Evolutionary conservation across 2,329 filamentous ascomycete genomes (phyloP).

Genomic region (Colletotrichum gigasporum): DNA sequence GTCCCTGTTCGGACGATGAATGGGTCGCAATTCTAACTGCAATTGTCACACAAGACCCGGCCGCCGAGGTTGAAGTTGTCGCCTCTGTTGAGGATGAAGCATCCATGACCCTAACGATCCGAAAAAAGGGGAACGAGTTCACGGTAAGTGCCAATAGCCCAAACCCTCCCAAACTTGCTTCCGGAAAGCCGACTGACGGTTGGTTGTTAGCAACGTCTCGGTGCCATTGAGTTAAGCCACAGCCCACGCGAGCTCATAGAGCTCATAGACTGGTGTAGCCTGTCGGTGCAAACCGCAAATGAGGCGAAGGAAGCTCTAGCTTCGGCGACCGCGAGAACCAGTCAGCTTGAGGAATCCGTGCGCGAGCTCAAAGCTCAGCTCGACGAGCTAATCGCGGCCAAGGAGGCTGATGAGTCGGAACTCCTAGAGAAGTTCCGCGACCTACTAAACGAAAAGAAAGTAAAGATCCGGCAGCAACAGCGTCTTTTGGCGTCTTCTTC

Average conservation of each 20-base stretch:
- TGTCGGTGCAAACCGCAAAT: slow-evolving; percentile 60
- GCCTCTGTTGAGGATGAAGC: slow-evolving; percentile 65
- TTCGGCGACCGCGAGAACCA: slow-evolving; percentile 50
- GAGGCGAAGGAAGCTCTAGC: slow-evolving; percentile 54
- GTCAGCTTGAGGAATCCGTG: slow-evolving; percentile 64
- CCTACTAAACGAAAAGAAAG: slow-evolving; percentile 81
- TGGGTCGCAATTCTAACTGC: slow-evolving; percentile 71
- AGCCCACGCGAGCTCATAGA: slow-evolving; percentile 68
- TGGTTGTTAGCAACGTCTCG: slow-evolving; percentile 70
- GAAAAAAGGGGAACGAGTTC: slow-evolving; percentile 74
- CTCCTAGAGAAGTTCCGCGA: slow-evolving; percentile 76
- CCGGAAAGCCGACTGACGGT: slow-evolving; percentile 16
- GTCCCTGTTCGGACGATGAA: slow-evolving; percentile 67
- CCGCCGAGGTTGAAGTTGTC: slow-evolving; percentile 66
- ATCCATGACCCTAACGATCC: slow-evolving; percentile 69
- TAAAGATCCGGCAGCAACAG: slow-evolving; percentile 80
- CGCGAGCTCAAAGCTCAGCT: slow-evolving; percentile 69
- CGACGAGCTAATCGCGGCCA: slow-evolving; percentile 72
- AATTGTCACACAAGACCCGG: slow-evolving; percentile 61
- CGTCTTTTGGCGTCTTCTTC: slow-evolving; percentile 62
- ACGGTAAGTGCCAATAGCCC: slow-evolving; percentile 59
- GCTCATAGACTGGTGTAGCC: slow-evolving; percentile 76
- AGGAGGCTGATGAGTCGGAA: slow-evolving; percentile 72
- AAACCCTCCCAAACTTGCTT: slow-evolving; percentile 25
- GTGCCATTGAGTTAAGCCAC: slow-evolving; percentile 66